Base-by-base conservation (phyloP, 345 rosid species). In the Stellera chamaejasme region DNA sequence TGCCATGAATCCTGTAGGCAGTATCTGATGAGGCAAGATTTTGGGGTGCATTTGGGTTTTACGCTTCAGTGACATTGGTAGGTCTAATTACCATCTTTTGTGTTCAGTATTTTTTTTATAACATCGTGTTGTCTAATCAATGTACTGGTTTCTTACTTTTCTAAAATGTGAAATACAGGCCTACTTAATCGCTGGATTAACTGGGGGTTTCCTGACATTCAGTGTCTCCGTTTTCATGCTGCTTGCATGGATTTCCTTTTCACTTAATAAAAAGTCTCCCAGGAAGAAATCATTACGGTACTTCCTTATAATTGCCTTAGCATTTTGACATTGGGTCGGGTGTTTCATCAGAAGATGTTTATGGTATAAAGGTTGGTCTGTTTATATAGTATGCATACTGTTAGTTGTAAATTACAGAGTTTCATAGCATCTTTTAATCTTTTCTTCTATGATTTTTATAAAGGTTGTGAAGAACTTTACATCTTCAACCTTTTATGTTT, bases 31-130 rank as follows among this genome's bases (percentile, higher is more conserved):
- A 89, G 74, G 93, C 90, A 56, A 74, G 96, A 74, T 93, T 89
- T 78, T 93, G 99, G 97, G 99, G 99, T 76, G 92, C 99, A 59
- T 83, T 84, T 75, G 97, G 94, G 16, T 77, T 83, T 62, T 87
- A 84, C 71, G 83, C 96, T 61, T 56, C 61, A 55, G 26, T 80
- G 14, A 87, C 96, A 60, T 69, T 76, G 87, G 97, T 93, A 87
- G 56, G 82, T 54, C 28, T 39, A n/a, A 50, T 45, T 51, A 36
- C 25, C 23, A 32, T 32, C 39, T 32, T 32, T 5, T 4, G 39
- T 32, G 39, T 32, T 32, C 10, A 11, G 45, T 57, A 26, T 45
- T 57, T 11, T 19, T 42, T 14, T 16, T 16, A 47, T 56, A 23
- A 57, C 27, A 10, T 15, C 56, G 55, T 52, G 12, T 43, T 27